Conservation (phyloP, 495 filamentous ascomycete genomes). For the Podospora anserina region DNA sequence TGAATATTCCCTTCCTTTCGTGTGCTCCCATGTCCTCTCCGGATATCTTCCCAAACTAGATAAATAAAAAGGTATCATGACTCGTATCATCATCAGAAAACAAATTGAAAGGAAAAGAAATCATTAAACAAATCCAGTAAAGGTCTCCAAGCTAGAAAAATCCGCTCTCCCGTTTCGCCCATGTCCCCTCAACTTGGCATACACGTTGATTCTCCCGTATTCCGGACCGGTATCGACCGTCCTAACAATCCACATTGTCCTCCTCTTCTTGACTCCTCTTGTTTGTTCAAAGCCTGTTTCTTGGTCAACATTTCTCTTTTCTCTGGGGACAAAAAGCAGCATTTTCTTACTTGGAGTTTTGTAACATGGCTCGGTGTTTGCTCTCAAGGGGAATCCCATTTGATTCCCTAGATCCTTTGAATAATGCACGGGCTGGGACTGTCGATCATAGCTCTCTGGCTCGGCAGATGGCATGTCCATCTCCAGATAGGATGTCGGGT, state of each 20-base stretch:
- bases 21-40: background rate
- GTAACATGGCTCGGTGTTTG: background rate
- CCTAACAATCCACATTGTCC: constrained; percentile 33
- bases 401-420: background rate
- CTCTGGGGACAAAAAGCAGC: background rate
- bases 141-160: constrained; percentile 4
- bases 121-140: constrained; percentile 1
- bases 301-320: background rate
- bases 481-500: constrained; percentile 31
- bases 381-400: background rate
- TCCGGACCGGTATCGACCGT: constrained; percentile 25
- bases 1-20: background rate
- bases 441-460: constrained; percentile 9
- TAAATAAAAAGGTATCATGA: background rate
- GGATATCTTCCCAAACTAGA: background rate
- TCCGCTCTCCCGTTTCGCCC: background rate
- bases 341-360: constrained; percentile 5
- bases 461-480: constrained; percentile 27
- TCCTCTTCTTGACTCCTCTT: constrained; percentile 10
- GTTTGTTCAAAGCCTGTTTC: background rate
- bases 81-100: constrained; percentile 1
- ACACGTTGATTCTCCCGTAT: constrained; percentile 23
- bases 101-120: background rate
- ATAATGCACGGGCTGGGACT: background rate
- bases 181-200: constrained; percentile 22